Base-by-base conservation (phyloP, 2,329 filamentous ascomycete species). In the Drechslerella coelobrocha region DNA sequence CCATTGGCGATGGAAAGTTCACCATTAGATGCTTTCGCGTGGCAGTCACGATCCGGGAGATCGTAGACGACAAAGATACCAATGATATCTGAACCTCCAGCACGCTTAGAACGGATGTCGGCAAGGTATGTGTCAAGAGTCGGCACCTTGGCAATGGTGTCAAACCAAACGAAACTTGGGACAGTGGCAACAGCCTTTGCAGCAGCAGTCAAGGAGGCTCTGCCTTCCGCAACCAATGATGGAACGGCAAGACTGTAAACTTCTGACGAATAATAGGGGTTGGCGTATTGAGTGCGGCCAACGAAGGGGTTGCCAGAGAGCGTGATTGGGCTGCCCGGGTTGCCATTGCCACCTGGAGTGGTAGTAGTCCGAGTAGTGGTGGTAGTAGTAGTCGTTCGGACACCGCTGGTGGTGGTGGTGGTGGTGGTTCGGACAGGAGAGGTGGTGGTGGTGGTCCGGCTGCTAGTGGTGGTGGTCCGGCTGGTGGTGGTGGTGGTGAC, bases 221-320 rank as follows among this genome's bases (percentile, higher is more conserved):
- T 75, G 57, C 73, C 74, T 41, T 84, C 80, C 2, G 83, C 82
- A 8, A 84, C 84, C 68, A 90, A 78, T 14, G 84, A 84, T 7
- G 88, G 87, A 19, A 89, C 83, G 6, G 88, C 88, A 17, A 83
- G 78, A 34, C 77, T 82, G 61, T 81, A 80, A 62, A 86, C 80
- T 77, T 85, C 83, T 17, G 82, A 83, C n/a, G 81, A 79, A 75
- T 85, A 86, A 79, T 82, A 84, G 61, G 77, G 78, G 78, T 85
- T 85, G 75, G 83, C 81, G 80, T 82, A 85, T 74, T 82, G 78
- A 54, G 80, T 77, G 54, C 84, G 82, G 14, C 81, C 82, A 9
- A 76, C 69, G 76, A 83, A 85, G 12, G 83, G 83, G 78, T 85
- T 86, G n/a, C 73, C 73, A 6, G 68, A 72, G 61, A 73, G 56